Percentiles rank a stretch among this genome's conserved stretches.
Conservation (phyloP, 768 basidiomycete genomes). For the Lepiota brunneoincarnata region DNA sequence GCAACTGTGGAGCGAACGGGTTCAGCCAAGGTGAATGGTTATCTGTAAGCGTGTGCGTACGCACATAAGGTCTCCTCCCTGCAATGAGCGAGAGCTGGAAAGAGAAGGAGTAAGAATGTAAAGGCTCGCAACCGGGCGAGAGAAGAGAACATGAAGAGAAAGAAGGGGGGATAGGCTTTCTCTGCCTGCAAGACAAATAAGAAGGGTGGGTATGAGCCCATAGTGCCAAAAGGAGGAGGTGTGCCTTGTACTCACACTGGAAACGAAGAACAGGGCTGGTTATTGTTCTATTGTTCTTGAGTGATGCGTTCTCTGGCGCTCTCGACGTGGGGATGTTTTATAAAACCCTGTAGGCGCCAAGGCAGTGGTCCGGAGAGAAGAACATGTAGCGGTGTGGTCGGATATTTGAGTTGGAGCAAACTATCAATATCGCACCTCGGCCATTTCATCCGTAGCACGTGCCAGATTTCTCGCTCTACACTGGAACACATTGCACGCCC, state of each 20-base stretch:
- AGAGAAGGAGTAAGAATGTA: conserved; percentile 38
- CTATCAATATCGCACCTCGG: not conserved
- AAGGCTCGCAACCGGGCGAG: conserved; percentile 78
- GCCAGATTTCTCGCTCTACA: not conserved
- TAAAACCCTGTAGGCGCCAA: not conserved
- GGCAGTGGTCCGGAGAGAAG: not conserved
- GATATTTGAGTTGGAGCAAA: not conserved
- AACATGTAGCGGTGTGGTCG: not conserved
- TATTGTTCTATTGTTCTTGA: not conserved
- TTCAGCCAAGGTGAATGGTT: conserved; percentile 4
- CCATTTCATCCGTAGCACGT: conserved; percentile 4
- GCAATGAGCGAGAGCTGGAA: conserved; percentile 37
- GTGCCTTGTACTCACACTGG: not conserved
- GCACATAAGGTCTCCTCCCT: conserved; percentile 59
- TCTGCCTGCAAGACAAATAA: conserved; percentile 11
- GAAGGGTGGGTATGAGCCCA: not conserved
- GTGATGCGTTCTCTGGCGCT: not conserved
- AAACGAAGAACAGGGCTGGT: not conserved
- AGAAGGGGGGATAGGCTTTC: conserved; percentile 15
- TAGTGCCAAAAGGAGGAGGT: conserved; percentile 7
- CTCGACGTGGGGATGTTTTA: not conserved
- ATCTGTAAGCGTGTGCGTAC: conserved; percentile 26
- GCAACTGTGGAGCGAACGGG: conserved; percentile 51
- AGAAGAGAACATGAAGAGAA: conserved; percentile 54
- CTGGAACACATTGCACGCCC: too few relatives aligned